Base-by-base conservation (phyloP, 352 stramenopile genomes). In the Halophytophthora polymorphica region DNA sequence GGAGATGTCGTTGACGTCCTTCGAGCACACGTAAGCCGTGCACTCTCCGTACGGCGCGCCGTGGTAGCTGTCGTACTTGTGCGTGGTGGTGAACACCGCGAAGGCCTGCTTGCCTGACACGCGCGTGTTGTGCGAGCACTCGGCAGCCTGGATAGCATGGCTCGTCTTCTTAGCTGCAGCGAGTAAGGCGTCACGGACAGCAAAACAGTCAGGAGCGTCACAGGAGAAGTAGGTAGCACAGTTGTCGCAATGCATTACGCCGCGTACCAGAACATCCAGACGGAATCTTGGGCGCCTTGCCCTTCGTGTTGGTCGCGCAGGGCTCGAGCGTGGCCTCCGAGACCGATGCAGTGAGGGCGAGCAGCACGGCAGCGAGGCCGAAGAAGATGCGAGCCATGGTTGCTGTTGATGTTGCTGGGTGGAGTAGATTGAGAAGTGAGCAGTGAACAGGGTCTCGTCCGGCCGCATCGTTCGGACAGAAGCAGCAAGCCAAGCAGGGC, bases 41-140 rank as follows among this genome's bases (percentile, higher is more conserved):
- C 60, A 73, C 0, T 18, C 50, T 8, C 64, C 64, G 41, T 73
- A 73, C 44, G 64, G 60, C 31, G 56, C 54, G 33, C 64, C 60
- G 37, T 73, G 34, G 39, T 60, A 67, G 17, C 49, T 52, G 22
- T 73, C 61, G 49, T 70, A 70, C 61, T 68, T 25, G 45, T 73
- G 56, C 22, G 66, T 50, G 22, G 43, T 50, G 15, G 47, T 34
- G 52, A 73, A 73, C 12, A 73, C 60, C 2, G 64, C 64, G 44
- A 68, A 73, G 13, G 56, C 64, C 52, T 73, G 56, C 21, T 42
- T 63, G 5, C 58, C 29, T 29, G 65, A 36, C 17, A 58, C 66
- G 41, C 64, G 64, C 15, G 60, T 73, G 56, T 73, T 73, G 64
- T 70, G 41, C 35, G 64, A 54, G 49, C 64, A 73, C 45, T 73